phyloP scores from a whole-genome alignment of 306 rosid genomes.

The Luffa aegyptiaca region DNA sequence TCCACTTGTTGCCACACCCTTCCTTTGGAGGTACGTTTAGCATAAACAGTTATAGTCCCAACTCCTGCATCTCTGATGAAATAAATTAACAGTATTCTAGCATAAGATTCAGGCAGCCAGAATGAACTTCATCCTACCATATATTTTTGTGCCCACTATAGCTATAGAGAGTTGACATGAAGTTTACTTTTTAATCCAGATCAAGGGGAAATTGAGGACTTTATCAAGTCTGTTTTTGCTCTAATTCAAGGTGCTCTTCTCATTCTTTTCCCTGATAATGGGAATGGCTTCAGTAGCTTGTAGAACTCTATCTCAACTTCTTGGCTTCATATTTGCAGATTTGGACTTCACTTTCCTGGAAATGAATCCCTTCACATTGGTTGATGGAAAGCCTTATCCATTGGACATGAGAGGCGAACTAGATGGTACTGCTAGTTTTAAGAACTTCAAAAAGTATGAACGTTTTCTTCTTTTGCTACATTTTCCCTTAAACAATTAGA shows the following conservation, averaged over 20 bases:
- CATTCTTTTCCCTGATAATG: not conserved
- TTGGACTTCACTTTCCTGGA: no score
- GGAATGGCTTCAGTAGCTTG: not conserved
- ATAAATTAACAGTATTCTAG: not conserved
- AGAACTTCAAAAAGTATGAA: no score
- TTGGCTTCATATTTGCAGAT: no score
- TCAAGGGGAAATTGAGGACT: conserved; percentile 72
- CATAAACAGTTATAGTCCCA: no score
- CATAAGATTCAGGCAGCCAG: not conserved
- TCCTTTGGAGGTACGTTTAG: no score
- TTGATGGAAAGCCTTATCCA: no score
- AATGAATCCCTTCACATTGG: no score
- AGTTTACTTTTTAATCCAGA: conserved; percentile 28
- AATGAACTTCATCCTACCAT: not conserved
- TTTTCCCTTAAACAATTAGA: no score
- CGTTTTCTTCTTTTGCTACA: no score
- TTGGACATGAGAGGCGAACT: no score
- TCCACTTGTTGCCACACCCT: no score
- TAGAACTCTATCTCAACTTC: not conserved
- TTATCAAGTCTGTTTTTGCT: conserved; percentile 54
- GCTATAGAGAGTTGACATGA: conserved; percentile 8
- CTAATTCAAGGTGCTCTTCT: conserved; percentile 66
- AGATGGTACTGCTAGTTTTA: no score
- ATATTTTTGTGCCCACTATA: not conserved
- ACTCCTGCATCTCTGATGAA: not conserved